Base-by-base conservation (phyloP, 2,329 filamentous ascomycete species). In the Fusarium oxysporum region DNA sequence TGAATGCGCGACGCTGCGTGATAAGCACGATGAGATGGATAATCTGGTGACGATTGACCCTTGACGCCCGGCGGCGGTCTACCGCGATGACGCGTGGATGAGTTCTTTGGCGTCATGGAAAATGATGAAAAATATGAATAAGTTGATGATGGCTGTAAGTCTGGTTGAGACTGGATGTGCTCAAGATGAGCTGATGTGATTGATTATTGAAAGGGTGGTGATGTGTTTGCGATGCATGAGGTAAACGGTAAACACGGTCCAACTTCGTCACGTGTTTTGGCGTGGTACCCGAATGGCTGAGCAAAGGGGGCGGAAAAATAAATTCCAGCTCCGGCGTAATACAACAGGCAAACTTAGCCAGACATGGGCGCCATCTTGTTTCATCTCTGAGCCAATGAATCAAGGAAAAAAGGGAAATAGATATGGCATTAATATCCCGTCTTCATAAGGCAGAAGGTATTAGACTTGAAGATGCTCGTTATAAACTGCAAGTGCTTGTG, bases 221-320 rank as follows among this genome's bases (percentile, higher is more conserved):
- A 61, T 61, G 47, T 61, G 57, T 55, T 60, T 40, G 56, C 37
- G 57, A 61, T 17, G 12, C 38, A 28, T 57, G 30, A 55, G 48
- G 48, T 56, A 61, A 56, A 61, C 30, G 48, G 48, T 61, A 43
- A 56, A 61, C 50, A 61, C 37, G 37, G 28, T 40, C 50, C 37
- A 55, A 35, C 35, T 25, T 4, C 4, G 37, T 54, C 57, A 61
- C 57, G 57, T 61, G 57, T 35, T 35, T 33, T 61, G 35, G 57
- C 57, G 57, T 54, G 28, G 57, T 33, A 28, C 23, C 50, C 50
- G 50, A 53, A 53, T n/a, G 35, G 45, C 12, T 60, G 17, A 32
- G n/a, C 30, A 41, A 30, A 33, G 23, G n/a, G 45, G 57, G 23
- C 57, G 57, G 57, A 61, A 55, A 61, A 61, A 56, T 55, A 32